Conservation (phyloP, 1,284 basidiomycete genomes). For the Heterobasidion occidentale region DNA sequence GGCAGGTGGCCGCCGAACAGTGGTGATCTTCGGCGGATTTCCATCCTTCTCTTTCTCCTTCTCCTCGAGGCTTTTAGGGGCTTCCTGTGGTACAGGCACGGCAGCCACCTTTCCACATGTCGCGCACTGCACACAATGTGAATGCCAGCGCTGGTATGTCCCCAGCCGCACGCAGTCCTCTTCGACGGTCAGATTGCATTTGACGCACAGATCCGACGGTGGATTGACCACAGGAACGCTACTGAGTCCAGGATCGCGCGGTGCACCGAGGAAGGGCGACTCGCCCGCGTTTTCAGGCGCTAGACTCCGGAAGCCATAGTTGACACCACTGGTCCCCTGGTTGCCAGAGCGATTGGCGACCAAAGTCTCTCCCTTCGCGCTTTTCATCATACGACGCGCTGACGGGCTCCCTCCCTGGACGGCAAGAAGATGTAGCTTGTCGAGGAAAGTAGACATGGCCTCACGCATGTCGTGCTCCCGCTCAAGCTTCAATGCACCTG, state of each 20-base stretch:
- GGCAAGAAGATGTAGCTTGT: slow-evolving; percentile 86
- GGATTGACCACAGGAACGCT: slow-evolving; percentile 53
- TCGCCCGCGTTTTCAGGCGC: slow-evolving; percentile 86
- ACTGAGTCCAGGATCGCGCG: slow-evolving; percentile 33
- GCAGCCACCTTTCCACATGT: slow-evolving; percentile 77
- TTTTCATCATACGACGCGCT: slow-evolving; percentile 63
- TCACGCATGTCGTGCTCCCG: slow-evolving; percentile 78
- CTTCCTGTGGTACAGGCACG: slow-evolving; percentile 47
- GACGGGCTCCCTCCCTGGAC: slow-evolving; percentile 81
- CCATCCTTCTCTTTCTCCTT: slow-evolving; percentile 36
- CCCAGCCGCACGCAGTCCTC: slow-evolving; percentile 94
- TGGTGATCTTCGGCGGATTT: slow-evolving; percentile 48
- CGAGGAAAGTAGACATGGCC: slow-evolving; percentile 86
- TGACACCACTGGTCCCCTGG: slow-evolving; percentile 70
- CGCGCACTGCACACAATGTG: slow-evolving; percentile 80
- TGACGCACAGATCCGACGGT: slow-evolving; percentile 85
- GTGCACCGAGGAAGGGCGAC: slow-evolving; percentile 56
- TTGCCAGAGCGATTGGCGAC: slow-evolving; percentile 35
- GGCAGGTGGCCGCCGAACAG: slow-evolving; percentile 65
- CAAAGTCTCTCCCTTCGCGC: slow-evolving; percentile 51
- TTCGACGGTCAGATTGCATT: slow-evolving; percentile 87
- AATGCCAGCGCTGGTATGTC: slow-evolving; percentile 95
- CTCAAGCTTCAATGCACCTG: slow-evolving; percentile 93
- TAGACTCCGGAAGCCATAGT: slow-evolving; percentile 84
- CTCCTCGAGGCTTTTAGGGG: slow-evolving; percentile 23